Evolutionary conservation across 441 rosid genomes (phyloP), one percentile per base, ranked within the genome.

Genomic region (Aquilaria agallochum): DNA sequence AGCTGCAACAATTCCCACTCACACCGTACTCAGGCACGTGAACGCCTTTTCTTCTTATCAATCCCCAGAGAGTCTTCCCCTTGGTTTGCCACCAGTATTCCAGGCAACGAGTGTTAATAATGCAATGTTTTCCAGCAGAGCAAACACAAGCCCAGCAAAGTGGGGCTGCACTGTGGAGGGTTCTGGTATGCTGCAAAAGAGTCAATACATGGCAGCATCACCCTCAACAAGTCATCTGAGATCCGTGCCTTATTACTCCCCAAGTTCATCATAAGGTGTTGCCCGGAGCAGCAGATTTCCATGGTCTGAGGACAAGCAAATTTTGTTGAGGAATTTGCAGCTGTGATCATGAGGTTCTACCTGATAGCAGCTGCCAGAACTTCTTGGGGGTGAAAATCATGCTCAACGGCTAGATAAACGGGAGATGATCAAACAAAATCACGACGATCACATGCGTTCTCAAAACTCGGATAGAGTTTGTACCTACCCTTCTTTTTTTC

Each of bases 81-180:
- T 49, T 3, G 57, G 76, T 3, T 72, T 71, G 50, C 67, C 67
- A 7, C 69, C 75, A 3, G 27, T 33, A 55, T 52, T 44, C 58
- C 71, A 40, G 45, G 58, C 57, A 50, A 72, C 63, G 27, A 61
- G 55, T 60, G 63, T 61, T n/a, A 66, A 62, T 11, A 66, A 62
- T 11, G 55, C 72, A 50, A 61, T 67, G 50, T 62, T 76, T 15
- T 53, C 77, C 9, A 59, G 73, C 56, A 67, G 63, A 57, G 64
- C 71, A 49, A 75, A 68, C 59, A 14, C 84, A 50, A 65, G 66
- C 63, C 72, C 76, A 2, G 73, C 59, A 15, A 60, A 64, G 60
- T 79, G 85, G 87, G 73, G 68, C 47, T 70, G 82, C 62, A 53
- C 79, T 49, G 53, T 78, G 4, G 87, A 74, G 65, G 76, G 74